Evolutionary conservation across 78 protist genomes (phyloP), one percentile per base, ranked within the genome.

Genomic region (Cavenderia fasciculata): DNA sequence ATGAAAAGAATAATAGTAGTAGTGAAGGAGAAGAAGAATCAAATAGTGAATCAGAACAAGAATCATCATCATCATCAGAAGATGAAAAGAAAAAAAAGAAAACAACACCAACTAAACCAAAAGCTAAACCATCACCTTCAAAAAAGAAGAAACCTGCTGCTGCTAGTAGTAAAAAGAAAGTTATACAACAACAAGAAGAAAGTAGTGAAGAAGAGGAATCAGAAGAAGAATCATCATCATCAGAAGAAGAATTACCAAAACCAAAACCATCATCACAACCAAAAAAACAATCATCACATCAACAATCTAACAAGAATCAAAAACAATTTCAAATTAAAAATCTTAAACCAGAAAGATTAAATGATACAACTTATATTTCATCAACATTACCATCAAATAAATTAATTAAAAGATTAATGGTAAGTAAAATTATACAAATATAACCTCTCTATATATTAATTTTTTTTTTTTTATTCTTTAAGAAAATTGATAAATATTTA

Each of bases 341-440:
- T 21, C 43, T 63, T 16, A 40, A 33, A 21, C 72, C 72, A 6
- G 72, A 33, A 33, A n/a, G 7, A 7, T 21, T 38, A 33, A 8
- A 5, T 33, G 47, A 40, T n/a, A n/a, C n/a, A n/a, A n/a, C n/a
- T n/a, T n/a, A n/a, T n/a, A n/a, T n/a, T n/a, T n/a, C n/a, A n/a
- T n/a, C n/a, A n/a, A n/a, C n/a, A n/a, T n/a, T n/a, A n/a, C n/a
- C n/a, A n/a, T n/a, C n/a, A 19, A 25, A 4, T 21, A 82, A 82
- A 27, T 21, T 82, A 14, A 57, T 82, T n/a, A 82, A 82, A 23
- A 82, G 90, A 68, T 82, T 82, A 82, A 82, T 41, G 41, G 90
- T 82, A 56, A 31, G 68, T 40, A 29, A 11, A 11, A 33, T 21
- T 14, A 2, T 11, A 56, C 27, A 40, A 2, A 41, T 36, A 40